These are phyloP conservation scores for Ascochyta koolunga DNA, from an alignment of 2,329 filamentous ascomycete genomes.

Conservation along the genomic window DNA sequence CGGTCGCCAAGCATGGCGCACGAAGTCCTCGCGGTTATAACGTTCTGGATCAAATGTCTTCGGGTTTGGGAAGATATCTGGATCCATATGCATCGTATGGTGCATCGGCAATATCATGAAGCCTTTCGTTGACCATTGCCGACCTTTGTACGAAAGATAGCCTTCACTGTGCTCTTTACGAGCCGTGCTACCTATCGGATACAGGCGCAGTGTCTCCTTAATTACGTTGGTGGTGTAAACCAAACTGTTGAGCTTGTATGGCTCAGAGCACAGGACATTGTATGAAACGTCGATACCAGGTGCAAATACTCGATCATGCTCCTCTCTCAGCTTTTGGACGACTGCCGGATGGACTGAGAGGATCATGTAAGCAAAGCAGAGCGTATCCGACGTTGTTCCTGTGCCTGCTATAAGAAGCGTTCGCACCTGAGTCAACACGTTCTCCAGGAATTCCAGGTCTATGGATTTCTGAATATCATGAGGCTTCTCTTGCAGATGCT, in stretches of 20 bases:
- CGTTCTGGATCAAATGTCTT: constrained; percentile 43
- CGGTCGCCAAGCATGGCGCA: constrained; percentile 58
- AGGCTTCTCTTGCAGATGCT: constrained; percentile 30
- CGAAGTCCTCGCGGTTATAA: constrained; percentile 49
- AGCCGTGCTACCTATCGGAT: constrained; percentile 56
- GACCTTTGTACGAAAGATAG: constrained; percentile 49
- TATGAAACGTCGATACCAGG: constrained; percentile 47
- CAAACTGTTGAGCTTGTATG: constrained; percentile 57
- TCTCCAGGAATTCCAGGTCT: constrained; percentile 45
- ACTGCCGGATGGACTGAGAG: constrained; percentile 37
- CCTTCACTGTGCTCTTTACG: constrained; percentile 47
- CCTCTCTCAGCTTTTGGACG: constrained; percentile 47
- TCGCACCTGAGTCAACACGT: constrained; percentile 47
- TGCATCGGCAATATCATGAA: constrained; percentile 52
- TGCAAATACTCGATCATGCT: constrained; percentile 61
- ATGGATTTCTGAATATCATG: constrained; percentile 14
- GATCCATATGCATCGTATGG: constrained; percentile 44
- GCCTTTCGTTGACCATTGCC: constrained; percentile 52
- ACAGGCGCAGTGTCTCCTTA: constrained; percentile 61
- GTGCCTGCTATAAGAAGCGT: constrained; percentile 53
- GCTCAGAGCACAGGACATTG: constrained; percentile 50
- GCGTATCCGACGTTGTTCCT: constrained; percentile 49
- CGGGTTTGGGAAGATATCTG: constrained; percentile 32
- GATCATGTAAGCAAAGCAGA: constrained; percentile 41
- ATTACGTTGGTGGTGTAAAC: constrained; percentile 60